Evolutionary conservation across 1,284 basidiomycete species (phyloP).

Genomic region (Sphaerobolus stellatus): DNA sequence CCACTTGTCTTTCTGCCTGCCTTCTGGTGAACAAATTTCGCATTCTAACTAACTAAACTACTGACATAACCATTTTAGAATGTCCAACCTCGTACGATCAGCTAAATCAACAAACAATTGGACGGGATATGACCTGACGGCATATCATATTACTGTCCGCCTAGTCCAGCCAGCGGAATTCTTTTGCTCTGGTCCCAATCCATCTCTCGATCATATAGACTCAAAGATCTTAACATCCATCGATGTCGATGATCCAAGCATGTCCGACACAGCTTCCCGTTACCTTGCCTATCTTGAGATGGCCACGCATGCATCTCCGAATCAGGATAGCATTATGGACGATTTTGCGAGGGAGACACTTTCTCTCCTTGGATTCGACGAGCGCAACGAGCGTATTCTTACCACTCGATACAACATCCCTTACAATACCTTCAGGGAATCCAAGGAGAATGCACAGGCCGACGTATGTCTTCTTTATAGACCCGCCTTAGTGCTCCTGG

Average conservation of each 20-base stretch:
- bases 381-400: slow-evolving; percentile 17
- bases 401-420: background rate
- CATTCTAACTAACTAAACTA: too few relatives aligned
- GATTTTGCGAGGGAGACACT: slow-evolving; percentile 27
- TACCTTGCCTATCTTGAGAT: slow-evolving; percentile 20
- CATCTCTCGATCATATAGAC: background rate
- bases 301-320: slow-evolving; percentile 14
- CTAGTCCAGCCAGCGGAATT: background rate
- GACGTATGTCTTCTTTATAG: background rate
- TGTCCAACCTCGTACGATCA: background rate
- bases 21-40: too few relatives aligned
- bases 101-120: background rate
- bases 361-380: slow-evolving; percentile 23
- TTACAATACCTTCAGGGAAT: background rate
- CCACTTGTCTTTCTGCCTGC: too few relatives aligned
- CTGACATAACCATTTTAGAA: too few relatives aligned
- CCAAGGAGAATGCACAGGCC: background rate
- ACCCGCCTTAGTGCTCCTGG: background rate
- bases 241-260: background rate
- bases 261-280: background rate
- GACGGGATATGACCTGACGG: background rate
- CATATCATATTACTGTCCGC: background rate
- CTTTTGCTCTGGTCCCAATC: background rate
- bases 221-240: background rate
- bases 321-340: slow-evolving; percentile 21